phyloP scores from a whole-genome alignment of 257 asterid genomes.

The Orobanche coerulescens region DNA sequence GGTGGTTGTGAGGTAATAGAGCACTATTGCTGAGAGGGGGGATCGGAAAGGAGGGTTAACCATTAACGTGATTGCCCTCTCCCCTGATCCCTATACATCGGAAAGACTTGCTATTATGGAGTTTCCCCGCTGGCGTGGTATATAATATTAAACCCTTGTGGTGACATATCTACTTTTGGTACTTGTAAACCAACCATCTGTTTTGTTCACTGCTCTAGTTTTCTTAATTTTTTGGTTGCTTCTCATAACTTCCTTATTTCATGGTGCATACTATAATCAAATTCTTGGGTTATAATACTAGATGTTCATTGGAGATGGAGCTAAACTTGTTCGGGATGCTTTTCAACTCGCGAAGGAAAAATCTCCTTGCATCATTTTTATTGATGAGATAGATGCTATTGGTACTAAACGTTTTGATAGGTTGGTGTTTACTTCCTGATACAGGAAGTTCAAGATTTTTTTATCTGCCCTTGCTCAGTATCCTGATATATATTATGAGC shows the following conservation, averaged over 20 bases:
- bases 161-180: background rate
- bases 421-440: constrained; percentile 22
- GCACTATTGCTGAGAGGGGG: no score
- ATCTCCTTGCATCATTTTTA: constrained; percentile 89
- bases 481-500: background rate
- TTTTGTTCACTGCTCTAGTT: background rate
- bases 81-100: no score
- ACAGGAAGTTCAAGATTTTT: background rate
- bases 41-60: no score
- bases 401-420: constrained; percentile 83
- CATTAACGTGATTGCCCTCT: no score
- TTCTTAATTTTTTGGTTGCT: background rate
- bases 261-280: constrained; percentile 3
- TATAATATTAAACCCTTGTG: no score
- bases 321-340: constrained; percentile 94
- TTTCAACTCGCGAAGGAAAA: constrained; percentile 90
- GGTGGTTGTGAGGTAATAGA: no score
- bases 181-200: background rate
- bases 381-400: constrained; percentile 92
- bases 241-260: background rate
- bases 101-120: no score
- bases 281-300: constrained; percentile 26
- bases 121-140: no score
- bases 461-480: background rate
- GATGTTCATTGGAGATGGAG: constrained; percentile 92